Evolutionary conservation across 1,284 basidiomycete species (phyloP).

Genomic region (Rugosomyces carneus): DNA sequence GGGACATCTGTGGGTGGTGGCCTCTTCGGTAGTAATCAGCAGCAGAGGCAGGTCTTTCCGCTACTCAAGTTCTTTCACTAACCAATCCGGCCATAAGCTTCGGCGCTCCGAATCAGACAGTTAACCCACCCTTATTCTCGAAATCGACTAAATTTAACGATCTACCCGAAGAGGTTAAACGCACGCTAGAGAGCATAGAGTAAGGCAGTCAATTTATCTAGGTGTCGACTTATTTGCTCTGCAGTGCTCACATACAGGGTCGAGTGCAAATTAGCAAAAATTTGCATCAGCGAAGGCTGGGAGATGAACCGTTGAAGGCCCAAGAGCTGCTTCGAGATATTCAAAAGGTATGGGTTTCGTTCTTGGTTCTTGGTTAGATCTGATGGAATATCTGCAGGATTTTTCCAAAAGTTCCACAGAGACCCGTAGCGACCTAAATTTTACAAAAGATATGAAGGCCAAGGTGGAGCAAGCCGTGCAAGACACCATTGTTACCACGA

Average conservation of each 20-base stretch:
- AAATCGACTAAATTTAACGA: constrained; percentile 83
- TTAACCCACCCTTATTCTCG: constrained; percentile 18
- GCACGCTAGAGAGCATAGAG: constrained; percentile 67
- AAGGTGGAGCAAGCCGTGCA: constrained; percentile 73
- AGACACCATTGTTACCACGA: constrained; percentile 67
- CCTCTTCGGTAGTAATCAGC: constrained; percentile 33
- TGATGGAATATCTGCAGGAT: constrained; percentile 36
- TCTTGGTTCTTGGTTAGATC: background rate
- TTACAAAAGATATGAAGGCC: constrained; percentile 60
- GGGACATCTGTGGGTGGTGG: constrained; percentile 24
- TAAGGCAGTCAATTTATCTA: constrained; percentile 27
- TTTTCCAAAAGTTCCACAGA: constrained; percentile 54
- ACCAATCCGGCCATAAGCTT: background rate
- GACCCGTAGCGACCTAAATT: constrained; percentile 61
- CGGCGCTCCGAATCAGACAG: constrained; percentile 2
- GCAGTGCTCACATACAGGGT: constrained; percentile 67
- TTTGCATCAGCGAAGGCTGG: constrained; percentile 67
- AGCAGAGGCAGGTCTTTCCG: constrained; percentile 21
- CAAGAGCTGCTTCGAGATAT: constrained; percentile 60
- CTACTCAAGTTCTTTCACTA: background rate
- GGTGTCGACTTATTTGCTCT: constrained; percentile 8
- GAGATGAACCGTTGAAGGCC: constrained; percentile 67
- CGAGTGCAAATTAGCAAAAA: constrained; percentile 74
- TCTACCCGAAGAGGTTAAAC: constrained; percentile 64
- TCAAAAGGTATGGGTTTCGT: constrained; percentile 45